Percentiles rank a stretch among this genome's conserved stretches.
Evolutionary conservation across 2,329 filamentous ascomycete genomes (phyloP).

Genomic region (Blastomyces gilchristii): DNA sequence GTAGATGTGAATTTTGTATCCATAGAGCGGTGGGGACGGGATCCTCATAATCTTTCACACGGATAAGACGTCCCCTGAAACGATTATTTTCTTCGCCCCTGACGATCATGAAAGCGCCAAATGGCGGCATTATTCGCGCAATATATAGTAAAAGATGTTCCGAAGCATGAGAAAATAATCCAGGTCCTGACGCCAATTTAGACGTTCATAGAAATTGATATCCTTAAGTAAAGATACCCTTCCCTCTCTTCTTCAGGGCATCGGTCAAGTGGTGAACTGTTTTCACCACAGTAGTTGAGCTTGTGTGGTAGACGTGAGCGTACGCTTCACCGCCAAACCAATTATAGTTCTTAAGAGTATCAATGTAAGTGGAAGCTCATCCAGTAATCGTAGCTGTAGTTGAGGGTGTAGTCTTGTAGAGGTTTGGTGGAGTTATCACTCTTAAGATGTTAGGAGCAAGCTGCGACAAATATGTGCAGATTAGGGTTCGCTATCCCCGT

Average conservation of each 20-base stretch:
- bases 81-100: not conserved
- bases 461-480: no score
- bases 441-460: no score
- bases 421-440: no score
- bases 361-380: no score
- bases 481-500: no score
- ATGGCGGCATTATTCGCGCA: not conserved
- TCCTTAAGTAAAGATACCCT: slow-evolving; percentile 7
- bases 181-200: slow-evolving; percentile 9
- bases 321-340: not conserved
- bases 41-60: slow-evolving; percentile 8
- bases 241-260: not conserved
- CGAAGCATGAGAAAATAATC: slow-evolving; percentile 10
- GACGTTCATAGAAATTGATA: slow-evolving; percentile 12
- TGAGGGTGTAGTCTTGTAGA: no score
- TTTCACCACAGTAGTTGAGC: not conserved
- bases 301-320: not conserved
- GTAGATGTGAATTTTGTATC: slow-evolving; percentile 12
- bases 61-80: not conserved
- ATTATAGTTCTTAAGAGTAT: not conserved
- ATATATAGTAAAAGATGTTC: slow-evolving; percentile 1
- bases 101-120: not conserved
- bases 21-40: slow-evolving; percentile 12
- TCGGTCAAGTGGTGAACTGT: not conserved
- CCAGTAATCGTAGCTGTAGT: no score